phyloP scores from a whole-genome alignment of 2,329 filamentous ascomycete genomes.

The Plectosphaerella plurivora region DNA sequence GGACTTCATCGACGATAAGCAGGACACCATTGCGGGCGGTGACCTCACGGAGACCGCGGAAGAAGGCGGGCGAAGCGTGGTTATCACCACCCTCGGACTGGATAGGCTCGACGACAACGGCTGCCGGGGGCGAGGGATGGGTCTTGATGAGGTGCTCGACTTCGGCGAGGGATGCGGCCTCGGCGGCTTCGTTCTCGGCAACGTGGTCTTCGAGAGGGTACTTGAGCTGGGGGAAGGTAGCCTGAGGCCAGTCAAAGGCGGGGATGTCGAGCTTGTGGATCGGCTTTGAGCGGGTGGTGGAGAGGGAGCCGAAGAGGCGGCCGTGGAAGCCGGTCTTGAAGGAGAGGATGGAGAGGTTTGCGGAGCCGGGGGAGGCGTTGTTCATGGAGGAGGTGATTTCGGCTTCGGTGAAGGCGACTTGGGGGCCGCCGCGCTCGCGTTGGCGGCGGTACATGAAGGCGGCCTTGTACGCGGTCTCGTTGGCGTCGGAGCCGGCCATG shows the following conservation, averaged over 20 bases:
- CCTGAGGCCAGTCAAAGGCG: conserved; percentile 92
- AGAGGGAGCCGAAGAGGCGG: conserved; percentile 80
- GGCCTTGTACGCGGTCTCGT: conserved; percentile 92
- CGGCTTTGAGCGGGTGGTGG: conserved; percentile 85
- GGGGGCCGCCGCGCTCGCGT: conserved; percentile 70
- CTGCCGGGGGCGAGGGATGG: conserved; percentile 75
- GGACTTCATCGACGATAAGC: conserved; percentile 90
- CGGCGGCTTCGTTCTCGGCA: conserved; percentile 76
- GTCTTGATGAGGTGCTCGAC: conserved; percentile 76
- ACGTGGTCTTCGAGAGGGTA: conserved; percentile 80
- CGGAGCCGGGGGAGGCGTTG: conserved; percentile 73
- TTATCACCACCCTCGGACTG: conserved; percentile 95
- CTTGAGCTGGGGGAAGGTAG: conserved; percentile 78
- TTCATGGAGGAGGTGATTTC: conserved; percentile 74
- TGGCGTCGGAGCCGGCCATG: conserved; percentile 85
- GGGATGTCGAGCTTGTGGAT: conserved; percentile 95
- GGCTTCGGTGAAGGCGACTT: conserved; percentile 73
- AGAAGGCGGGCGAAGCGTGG: conserved; percentile 84
- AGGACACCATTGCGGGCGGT: conserved; percentile 75
- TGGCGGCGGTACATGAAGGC: conserved; percentile 91
- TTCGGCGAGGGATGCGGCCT: conserved; percentile 76
- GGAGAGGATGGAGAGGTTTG: conserved; percentile 76
- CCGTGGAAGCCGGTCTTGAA: conserved; percentile 90
- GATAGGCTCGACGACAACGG: conserved; percentile 83
- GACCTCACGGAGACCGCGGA: conserved; percentile 74